Conservation (phyloP, 23 red algal species). For the Gracilariopsis chorda region DNA sequence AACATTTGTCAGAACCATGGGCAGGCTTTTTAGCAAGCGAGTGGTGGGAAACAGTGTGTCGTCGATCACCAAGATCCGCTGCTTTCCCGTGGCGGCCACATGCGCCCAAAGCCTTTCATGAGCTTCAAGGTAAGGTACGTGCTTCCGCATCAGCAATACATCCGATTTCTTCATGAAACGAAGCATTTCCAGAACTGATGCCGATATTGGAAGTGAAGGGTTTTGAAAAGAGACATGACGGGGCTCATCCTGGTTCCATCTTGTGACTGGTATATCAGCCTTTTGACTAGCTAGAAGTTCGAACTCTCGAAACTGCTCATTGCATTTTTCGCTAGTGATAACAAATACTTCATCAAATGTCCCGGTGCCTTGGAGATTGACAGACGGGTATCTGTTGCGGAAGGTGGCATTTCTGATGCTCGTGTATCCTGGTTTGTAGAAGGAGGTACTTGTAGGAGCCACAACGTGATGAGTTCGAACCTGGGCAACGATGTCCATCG, state of each 20-base stretch:
- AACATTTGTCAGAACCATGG: constrained; percentile 16
- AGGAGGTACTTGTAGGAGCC: not conserved
- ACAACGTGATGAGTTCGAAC: constrained; percentile 9
- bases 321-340: constrained; percentile 46
- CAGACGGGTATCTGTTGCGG: constrained; percentile 54
- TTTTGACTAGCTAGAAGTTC: not conserved
- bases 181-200: not conserved
- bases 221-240: constrained; percentile 15
- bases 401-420: constrained; percentile 38
- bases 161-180: not conserved
- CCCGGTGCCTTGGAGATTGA: not conserved
- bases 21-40: constrained; percentile 26
- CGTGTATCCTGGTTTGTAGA: constrained; percentile 33
- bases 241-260: not conserved
- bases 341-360: constrained; percentile 68
- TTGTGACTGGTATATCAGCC: constrained; percentile 11
- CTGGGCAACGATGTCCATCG: constrained; percentile 43
- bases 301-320: constrained; percentile 31
- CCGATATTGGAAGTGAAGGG: not conserved
- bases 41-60: constrained; percentile 50
- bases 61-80: constrained; percentile 58
- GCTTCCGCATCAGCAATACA: constrained; percentile 4
- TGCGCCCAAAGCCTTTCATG: constrained; percentile 51
- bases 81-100: not conserved
- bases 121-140: constrained; percentile 36